Base-by-base conservation (phyloP, 225 moss, liverwort and hornwort genomes). In the Asterella californica region DNA sequence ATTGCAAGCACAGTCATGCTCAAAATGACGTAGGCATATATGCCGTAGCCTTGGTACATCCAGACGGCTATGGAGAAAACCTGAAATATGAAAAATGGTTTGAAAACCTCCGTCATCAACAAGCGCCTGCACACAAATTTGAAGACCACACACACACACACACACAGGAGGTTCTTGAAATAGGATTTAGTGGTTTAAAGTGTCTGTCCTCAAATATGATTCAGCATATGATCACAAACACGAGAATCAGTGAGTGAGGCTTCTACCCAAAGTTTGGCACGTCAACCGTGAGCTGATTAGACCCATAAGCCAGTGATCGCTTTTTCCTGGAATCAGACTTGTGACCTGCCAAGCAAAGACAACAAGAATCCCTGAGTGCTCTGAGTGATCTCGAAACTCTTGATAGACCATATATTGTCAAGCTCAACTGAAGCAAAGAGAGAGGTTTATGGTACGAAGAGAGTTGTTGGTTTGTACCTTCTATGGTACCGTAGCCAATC, bases 41-140 rank as follows among this genome's bases (percentile, higher is more conserved):
- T 52, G 48, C 47, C 4, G 25, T 74, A 74, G 15, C 30, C 50
- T 52, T 74, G 73, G 32, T 49, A 49, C 45, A 74, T 74, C 73
- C 73, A 74, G 52, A 74, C 8, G 73, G 29, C 52, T 74, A 74
- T 52, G 49, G 73, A 74, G 73, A 74, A 74, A 17, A 74, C 73
- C 52, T 74, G 73, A 52, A 74, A 74, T 30, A 74, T 14, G 50
- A 74, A 74, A 74, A 74, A 74, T 52, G 73, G 73, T 30, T 52
- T 49, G 73, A 74, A 74, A 47, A 74, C 73, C 73, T 74, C 73
- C 50, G 52, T 74, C 50, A 74, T 52, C 73, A 74, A 74, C 29
- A 74, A 49, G 30, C 73, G 48, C 52, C 73, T 74, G 73, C 73
- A 74, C 73, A 74, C 11, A n/a, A 32, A 52, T 27, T 24, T n/a